Percentiles rank a stretch among this genome's conserved stretches.
phyloP scores from a whole-genome alignment of 1,284 basidiomycete species.

The Ceratobasidium sp. region DNA sequence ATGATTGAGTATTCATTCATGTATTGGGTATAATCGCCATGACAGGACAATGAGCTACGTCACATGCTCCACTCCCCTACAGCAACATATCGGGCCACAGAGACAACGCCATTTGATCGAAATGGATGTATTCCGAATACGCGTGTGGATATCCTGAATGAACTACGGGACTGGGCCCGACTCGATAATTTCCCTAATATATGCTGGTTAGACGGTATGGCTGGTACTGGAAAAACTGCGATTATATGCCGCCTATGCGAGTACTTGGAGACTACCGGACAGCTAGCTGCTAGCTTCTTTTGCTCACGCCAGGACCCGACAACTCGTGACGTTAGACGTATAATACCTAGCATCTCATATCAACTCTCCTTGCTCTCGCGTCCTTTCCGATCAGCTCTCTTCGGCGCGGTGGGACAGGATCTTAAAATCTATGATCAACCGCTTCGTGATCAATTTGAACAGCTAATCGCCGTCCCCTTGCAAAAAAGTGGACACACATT shows the following conservation, averaged over 20 bases:
- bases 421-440: not conserved
- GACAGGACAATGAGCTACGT: not conserved
- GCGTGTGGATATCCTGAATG: not conserved
- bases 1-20: too few relatives aligned
- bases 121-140: not conserved
- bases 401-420: not conserved
- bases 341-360: constrained; percentile 1
- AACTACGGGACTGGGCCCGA: not conserved
- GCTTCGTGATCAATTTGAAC: not conserved
- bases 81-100: not conserved
- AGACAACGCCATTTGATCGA: not conserved
- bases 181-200: not conserved
- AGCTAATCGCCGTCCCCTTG: not conserved
- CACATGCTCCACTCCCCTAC: not conserved
- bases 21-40: not conserved
- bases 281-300: constrained; percentile 56
- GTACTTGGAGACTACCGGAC: constrained; percentile 8
- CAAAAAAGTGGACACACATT: not conserved
- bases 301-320: constrained; percentile 50
- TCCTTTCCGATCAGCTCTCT: not conserved
- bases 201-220: constrained; percentile 13
- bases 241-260: constrained; percentile 52
- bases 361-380: not conserved
- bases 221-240: constrained; percentile 50
- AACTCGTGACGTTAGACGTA: not conserved